Percentiles rank a stretch among this genome's conserved stretches.
phyloP scores from a whole-genome alignment of 345 rosid species.

The Eucalyptus cloeziana region DNA sequence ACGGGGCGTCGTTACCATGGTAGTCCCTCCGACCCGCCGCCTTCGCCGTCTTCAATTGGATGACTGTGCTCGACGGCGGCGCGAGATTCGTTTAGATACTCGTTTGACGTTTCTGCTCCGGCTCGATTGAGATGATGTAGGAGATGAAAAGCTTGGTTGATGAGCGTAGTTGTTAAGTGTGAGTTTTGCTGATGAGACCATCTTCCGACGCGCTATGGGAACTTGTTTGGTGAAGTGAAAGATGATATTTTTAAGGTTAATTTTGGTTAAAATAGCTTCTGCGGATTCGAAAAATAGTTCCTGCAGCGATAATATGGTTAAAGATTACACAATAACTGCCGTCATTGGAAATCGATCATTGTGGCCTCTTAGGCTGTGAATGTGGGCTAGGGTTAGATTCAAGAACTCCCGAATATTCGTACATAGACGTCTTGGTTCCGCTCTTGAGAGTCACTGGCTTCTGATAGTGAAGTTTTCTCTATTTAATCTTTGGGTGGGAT shows the following conservation, averaged over 20 bases:
- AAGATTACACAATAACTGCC: background rate
- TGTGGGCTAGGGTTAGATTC: background rate
- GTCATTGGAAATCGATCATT: background rate
- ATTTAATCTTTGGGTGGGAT: background rate
- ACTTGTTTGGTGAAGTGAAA: background rate
- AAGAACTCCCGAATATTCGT: background rate
- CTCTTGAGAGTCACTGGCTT: background rate
- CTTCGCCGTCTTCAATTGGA: background rate
- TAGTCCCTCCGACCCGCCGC: background rate
- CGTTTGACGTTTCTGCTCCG: background rate
- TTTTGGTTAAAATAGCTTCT: background rate
- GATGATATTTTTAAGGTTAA: background rate
- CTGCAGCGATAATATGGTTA: background rate
- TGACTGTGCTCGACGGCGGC: background rate
- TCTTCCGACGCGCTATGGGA: background rate
- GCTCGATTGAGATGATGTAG: background rate
- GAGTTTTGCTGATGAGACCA: background rate
- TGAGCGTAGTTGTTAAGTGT: background rate
- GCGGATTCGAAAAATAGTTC: background rate
- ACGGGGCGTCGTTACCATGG: conserved; percentile 68
- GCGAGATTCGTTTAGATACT: background rate
- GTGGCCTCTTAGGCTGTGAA: background rate
- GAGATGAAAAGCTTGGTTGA: background rate
- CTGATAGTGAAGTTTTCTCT: background rate
- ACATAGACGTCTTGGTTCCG: background rate